Conservation (phyloP, 768 basidiomycete species). For the Peribolospora baueri region DNA sequence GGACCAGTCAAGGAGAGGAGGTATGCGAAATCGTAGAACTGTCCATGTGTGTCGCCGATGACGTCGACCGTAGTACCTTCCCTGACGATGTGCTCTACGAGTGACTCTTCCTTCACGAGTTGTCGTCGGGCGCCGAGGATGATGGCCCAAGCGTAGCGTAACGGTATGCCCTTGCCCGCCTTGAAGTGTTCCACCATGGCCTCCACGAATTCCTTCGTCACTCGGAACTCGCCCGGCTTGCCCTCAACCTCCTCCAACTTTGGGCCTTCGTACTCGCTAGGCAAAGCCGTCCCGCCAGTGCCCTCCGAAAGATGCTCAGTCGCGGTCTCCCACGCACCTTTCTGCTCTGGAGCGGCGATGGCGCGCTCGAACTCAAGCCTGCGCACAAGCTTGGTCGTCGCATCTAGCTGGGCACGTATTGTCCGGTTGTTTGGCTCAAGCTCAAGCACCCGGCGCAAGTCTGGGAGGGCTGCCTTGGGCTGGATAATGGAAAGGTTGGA, state of each 20-base stretch:
- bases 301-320: neutral
- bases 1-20: slow-evolving; percentile 61
- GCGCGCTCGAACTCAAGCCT: slow-evolving; percentile 21
- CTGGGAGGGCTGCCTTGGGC: slow-evolving; percentile 58
- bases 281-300: slow-evolving; percentile 22
- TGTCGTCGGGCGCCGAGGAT: slow-evolving; percentile 56
- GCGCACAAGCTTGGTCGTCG: slow-evolving; percentile 74
- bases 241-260: slow-evolving; percentile 26
- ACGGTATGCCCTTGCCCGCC: slow-evolving; percentile 69
- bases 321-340: slow-evolving; percentile 36
- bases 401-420: slow-evolving; percentile 51
- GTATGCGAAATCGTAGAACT: slow-evolving; percentile 84
- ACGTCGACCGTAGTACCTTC: slow-evolving; percentile 70
- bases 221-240: slow-evolving; percentile 31
- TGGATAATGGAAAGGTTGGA: slow-evolving; percentile 69
- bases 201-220: slow-evolving; percentile 47
- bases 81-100: slow-evolving; percentile 49
- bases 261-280: slow-evolving; percentile 50
- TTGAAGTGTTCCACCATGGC: slow-evolving; percentile 83
- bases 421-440: slow-evolving; percentile 69
- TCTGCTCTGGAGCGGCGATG: neutral
- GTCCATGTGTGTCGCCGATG: slow-evolving; percentile 83
- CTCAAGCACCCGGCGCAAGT: slow-evolving; percentile 50
- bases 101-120: slow-evolving; percentile 50
- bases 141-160: slow-evolving; percentile 83